A percentile compares a stretch with the other conserved stretches of the same genome.
These are phyloP conservation scores for Takashimella koratensis DNA, from an alignment of 1,284 basidiomycete genomes.

Conservation along the genomic window DNA sequence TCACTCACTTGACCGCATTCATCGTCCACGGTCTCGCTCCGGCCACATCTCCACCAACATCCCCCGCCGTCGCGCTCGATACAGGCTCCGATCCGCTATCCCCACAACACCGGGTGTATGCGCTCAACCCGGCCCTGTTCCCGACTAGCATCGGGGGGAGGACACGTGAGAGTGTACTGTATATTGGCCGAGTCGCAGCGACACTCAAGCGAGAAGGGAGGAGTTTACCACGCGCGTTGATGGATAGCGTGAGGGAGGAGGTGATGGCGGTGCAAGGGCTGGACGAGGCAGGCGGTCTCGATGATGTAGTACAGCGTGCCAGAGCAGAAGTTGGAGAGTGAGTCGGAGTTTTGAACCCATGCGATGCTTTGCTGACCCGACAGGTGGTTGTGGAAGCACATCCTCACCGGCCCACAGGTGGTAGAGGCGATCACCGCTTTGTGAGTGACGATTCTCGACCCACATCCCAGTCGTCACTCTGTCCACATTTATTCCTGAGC, in stretches of 20 bases:
- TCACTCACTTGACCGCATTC: slow-evolving; percentile 69
- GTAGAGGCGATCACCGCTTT: slow-evolving; percentile 69
- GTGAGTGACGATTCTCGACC: too few species aligned
- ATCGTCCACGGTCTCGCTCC: slow-evolving; percentile 65
- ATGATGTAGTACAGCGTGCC: slow-evolving; percentile 56
- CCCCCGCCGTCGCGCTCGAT: slow-evolving; percentile 57
- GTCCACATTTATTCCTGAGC: slow-evolving; percentile 16
- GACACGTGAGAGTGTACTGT: slow-evolving; percentile 73
- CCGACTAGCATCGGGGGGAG: slow-evolving; percentile 68
- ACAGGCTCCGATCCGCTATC: slow-evolving; percentile 50
- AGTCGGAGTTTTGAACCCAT: slow-evolving; percentile 11
- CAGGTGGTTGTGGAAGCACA: slow-evolving; percentile 86
- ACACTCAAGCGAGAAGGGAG: slow-evolving; percentile 74
- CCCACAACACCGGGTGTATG: slow-evolving; percentile 38
- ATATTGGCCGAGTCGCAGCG: slow-evolving; percentile 79
- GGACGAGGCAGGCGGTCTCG: slow-evolving; percentile 71
- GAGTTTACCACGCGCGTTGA: slow-evolving; percentile 64
- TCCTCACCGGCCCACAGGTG: slow-evolving; percentile 76
- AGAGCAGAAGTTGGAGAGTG: slow-evolving; percentile 40
- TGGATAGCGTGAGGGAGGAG: slow-evolving; percentile 61
- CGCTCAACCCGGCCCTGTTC: slow-evolving; percentile 60
- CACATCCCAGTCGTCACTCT: too few species aligned
- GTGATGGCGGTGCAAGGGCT: slow-evolving; percentile 62
- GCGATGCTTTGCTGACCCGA: slow-evolving; percentile 37
- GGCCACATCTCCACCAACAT: slow-evolving; percentile 54